These are phyloP conservation scores for Didymella segeticola DNA, from an alignment of 2,329 filamentous ascomycete species.

Conservation along the genomic window DNA sequence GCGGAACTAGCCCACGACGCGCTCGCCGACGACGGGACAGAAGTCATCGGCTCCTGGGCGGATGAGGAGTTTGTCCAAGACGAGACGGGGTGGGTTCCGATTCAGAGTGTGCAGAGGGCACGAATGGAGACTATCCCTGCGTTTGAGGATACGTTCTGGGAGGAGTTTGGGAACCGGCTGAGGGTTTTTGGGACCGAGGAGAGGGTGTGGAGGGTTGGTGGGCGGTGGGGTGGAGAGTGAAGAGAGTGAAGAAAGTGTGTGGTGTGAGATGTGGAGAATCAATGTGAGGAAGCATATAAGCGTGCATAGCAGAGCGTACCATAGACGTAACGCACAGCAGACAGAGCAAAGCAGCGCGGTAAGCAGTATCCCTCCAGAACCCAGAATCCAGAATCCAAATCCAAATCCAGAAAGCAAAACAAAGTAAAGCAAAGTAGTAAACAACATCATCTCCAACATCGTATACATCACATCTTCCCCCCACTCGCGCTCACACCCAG, in stretches of 20 bases:
- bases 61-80: slow-evolving; percentile 28
- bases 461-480: background rate
- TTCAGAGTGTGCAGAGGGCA: slow-evolving; percentile 25
- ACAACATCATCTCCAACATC: too few species aligned
- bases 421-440: too few species aligned
- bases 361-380: too few species aligned
- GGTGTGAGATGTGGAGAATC: too few species aligned
- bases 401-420: too few species aligned
- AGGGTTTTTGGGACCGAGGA: slow-evolving; percentile 67
- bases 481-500: background rate
- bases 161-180: slow-evolving; percentile 64
- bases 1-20: slow-evolving; percentile 7
- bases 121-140: slow-evolving; percentile 58
- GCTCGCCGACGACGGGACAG: background rate
- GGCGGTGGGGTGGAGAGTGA: too few species aligned
- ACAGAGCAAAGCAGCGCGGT: too few species aligned
- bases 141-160: slow-evolving; percentile 61
- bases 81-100: slow-evolving; percentile 28
- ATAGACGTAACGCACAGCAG: too few species aligned
- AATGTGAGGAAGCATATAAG: too few species aligned
- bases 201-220: slow-evolving; percentile 40
- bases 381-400: too few species aligned
- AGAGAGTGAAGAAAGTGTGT: too few species aligned
- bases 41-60: slow-evolving; percentile 25
- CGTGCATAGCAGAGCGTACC: too few species aligned